Evolutionary conservation across 2,329 filamentous ascomycete genomes (phyloP).

Genomic region (Colletotrichum sp.): DNA sequence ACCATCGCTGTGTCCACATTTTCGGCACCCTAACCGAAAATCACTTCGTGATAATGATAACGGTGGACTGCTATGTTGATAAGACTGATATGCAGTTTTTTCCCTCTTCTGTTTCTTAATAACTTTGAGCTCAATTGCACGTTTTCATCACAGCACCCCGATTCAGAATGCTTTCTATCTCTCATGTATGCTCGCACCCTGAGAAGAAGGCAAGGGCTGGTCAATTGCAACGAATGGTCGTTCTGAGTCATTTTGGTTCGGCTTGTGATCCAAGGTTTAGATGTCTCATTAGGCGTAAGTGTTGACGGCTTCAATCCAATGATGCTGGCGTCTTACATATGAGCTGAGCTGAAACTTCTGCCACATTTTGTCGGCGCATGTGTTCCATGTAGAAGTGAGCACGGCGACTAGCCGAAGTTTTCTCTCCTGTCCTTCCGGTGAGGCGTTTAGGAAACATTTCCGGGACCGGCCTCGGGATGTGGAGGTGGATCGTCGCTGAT

Average conservation of each 20-base stretch:
- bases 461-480: background rate
- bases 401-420: background rate
- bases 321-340: background rate
- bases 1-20: background rate
- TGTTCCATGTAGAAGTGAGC: background rate
- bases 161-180: too few species aligned
- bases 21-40: slow-evolving; percentile 1
- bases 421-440: background rate
- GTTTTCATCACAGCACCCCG: too few species aligned
- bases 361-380: background rate
- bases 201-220: rapidly evolving
- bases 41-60: background rate
- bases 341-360: background rate
- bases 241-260: background rate
- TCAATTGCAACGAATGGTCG: background rate
- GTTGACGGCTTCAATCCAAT: background rate
- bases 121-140: rapidly evolving
- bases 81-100: background rate
- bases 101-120: background rate
- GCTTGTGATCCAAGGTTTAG: background rate
- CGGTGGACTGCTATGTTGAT: background rate
- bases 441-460: background rate
- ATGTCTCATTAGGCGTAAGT: background rate
- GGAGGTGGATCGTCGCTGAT: background rate
- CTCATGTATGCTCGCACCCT: background rate